Conservation (phyloP, 164 flowering plant species). For the Liriodendron chinense region DNA sequence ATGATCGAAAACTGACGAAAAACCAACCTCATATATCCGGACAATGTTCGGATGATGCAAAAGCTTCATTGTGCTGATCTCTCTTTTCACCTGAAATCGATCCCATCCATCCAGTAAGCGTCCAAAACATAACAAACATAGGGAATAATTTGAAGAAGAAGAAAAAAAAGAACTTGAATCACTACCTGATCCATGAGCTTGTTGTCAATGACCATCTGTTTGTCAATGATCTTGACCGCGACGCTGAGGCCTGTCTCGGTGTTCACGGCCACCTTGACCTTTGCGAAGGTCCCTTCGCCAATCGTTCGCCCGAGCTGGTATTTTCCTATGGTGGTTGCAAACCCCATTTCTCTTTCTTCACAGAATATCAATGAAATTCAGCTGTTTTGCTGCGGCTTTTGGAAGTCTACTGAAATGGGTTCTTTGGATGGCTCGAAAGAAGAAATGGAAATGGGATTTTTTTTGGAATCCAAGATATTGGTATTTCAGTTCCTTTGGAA, state of each 20-base stretch:
- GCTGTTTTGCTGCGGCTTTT: neutral
- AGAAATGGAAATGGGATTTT: neutral
- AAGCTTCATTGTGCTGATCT: slow-evolving; percentile 75
- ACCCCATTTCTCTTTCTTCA: slow-evolving; percentile 39
- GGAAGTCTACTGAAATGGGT: neutral
- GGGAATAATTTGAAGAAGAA: neutral
- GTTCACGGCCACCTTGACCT: slow-evolving; percentile 66
- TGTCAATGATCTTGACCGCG: slow-evolving; percentile 72
- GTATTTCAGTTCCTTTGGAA: neutral
- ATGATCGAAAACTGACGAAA: neutral
- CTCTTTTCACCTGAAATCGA: slow-evolving; percentile 57
- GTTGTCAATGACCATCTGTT: slow-evolving; percentile 49
- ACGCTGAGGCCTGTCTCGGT: slow-evolving; percentile 37
- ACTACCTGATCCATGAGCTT: slow-evolving; percentile 61
- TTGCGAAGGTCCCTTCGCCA: slow-evolving; percentile 78
- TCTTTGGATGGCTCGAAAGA: neutral
- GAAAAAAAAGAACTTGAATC: neutral
- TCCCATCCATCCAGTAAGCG: neutral
- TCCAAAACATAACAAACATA: neutral
- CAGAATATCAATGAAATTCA: neutral
- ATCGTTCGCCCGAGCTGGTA: slow-evolving; percentile 57
- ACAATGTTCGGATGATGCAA: slow-evolving; percentile 76
- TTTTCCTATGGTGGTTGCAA: slow-evolving; percentile 43
- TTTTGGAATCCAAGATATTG: neutral
- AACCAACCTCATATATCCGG: slow-evolving; percentile 56